Evolutionary conservation across 345 rosid species (phyloP).

Genomic region (Eucalyptus cloeziana): DNA sequence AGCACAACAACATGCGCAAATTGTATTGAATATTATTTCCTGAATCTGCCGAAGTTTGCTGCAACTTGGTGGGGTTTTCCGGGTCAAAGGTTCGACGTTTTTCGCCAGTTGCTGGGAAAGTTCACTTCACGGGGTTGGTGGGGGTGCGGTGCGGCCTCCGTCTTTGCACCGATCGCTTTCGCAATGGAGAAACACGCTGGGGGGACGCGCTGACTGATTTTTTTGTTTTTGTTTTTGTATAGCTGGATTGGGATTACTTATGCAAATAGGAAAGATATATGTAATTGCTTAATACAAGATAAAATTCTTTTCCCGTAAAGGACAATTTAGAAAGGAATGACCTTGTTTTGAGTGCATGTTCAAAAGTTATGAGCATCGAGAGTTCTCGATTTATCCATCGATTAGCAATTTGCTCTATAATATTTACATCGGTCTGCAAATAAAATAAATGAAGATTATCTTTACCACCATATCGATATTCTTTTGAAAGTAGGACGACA

Average conservation of each 20-base stretch:
- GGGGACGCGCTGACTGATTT: neutral
- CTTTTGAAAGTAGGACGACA: neutral
- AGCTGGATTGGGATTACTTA: neutral
- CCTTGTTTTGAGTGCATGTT: neutral
- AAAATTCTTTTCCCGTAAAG: neutral
- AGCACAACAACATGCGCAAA: neutral
- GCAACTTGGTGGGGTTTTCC: neutral
- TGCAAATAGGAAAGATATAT: neutral
- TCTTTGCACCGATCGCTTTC: neutral
- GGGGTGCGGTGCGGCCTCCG: neutral
- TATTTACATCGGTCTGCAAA: accelerated
- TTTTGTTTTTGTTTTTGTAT: too few species aligned
- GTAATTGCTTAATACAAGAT: neutral
- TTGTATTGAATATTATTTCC: neutral
- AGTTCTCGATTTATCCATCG: neutral
- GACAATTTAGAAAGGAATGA: neutral
- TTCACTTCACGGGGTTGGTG: neutral
- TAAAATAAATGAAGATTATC: neutral
- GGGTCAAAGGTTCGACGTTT: neutral
- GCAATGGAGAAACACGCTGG: neutral
- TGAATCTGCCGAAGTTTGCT: neutral
- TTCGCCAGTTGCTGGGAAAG: neutral
- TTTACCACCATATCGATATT: neutral
- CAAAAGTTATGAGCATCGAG: neutral
- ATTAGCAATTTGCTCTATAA: neutral